Percentiles rank a stretch among this genome's conserved stretches.
Conservation (phyloP, 2,329 filamentous ascomycete species). For the Malbranchea zuffiana region DNA sequence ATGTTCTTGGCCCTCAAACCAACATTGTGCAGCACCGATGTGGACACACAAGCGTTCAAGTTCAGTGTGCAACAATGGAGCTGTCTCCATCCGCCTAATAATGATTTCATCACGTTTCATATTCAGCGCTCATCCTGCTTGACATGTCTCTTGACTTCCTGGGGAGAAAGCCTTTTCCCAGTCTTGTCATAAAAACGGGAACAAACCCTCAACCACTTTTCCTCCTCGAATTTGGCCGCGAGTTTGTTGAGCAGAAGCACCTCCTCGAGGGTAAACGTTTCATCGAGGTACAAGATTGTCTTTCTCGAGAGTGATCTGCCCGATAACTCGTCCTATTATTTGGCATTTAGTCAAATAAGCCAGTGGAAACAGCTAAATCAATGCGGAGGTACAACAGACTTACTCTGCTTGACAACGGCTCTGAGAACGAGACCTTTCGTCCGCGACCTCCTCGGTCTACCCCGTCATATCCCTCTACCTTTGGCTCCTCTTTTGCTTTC, state of each 20-base stretch:
- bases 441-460: conserved; percentile 2
- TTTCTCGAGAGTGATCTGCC: conserved; percentile 5
- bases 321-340: conserved; percentile 4
- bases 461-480: conserved; percentile 3
- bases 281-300: conserved; percentile 20
- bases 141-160: conserved; percentile 24
- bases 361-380: no score
- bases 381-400: no score
- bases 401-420: conserved; percentile 7
- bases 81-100: no score
- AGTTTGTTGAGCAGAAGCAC: conserved; percentile 33
- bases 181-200: conserved; percentile 41
- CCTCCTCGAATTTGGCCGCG: conserved; percentile 32
- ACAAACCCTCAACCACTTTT: conserved; percentile 39
- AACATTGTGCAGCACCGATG: no score
- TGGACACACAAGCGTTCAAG: no score
- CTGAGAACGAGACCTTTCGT: conserved; percentile 11
- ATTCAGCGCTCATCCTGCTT: no score
- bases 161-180: conserved; percentile 35
- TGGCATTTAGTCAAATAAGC: neutral
- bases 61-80: no score
- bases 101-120: no score
- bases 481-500: conserved; percentile 8
- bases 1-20: no score
- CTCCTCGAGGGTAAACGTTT: conserved; percentile 20